Conservation (phyloP, 148 eudicot genomes). For the Arctostaphylos glauca region DNA sequence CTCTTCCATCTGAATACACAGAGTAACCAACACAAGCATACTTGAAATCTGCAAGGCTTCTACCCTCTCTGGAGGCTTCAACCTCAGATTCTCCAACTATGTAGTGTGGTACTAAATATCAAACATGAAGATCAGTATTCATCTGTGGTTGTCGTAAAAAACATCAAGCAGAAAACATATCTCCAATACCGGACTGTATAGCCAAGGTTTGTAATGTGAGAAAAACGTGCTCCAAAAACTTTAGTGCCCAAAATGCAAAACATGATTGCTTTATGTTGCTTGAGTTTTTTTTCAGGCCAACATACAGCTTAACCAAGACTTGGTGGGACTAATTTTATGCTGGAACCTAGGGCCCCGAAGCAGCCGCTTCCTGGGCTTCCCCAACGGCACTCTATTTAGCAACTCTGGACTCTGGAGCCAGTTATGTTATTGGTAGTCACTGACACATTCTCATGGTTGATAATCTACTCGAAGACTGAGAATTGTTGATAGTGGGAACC, state of each 20-base stretch:
- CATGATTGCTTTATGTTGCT: neutral
- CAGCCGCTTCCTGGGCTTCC: no score
- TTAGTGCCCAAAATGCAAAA: neutral
- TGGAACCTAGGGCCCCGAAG: no score
- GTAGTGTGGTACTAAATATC: conserved; percentile 59
- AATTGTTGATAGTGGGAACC: neutral
- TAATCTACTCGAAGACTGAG: neutral
- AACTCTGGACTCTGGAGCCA: neutral
- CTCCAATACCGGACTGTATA: neutral
- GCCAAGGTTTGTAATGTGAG: neutral
- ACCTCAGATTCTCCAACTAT: conserved; percentile 70
- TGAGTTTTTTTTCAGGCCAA: no score
- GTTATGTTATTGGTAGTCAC: neutral
- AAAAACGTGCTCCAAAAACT: neutral
- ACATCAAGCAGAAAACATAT: neutral
- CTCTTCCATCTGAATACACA: conserved; percentile 53
- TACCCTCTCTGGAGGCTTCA: conserved; percentile 73
- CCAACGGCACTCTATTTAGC: no score
- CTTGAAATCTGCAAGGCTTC: conserved; percentile 63
- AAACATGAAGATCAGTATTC: conserved; percentile 24
- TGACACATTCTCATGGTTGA: neutral
- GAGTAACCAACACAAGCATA: conserved; percentile 94
- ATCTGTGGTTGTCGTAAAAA: neutral
- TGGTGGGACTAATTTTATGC: no score
- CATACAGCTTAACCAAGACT: no score